phyloP scores from a whole-genome alignment of 768 basidiomycete genomes.

The Agaricus blazei region DNA sequence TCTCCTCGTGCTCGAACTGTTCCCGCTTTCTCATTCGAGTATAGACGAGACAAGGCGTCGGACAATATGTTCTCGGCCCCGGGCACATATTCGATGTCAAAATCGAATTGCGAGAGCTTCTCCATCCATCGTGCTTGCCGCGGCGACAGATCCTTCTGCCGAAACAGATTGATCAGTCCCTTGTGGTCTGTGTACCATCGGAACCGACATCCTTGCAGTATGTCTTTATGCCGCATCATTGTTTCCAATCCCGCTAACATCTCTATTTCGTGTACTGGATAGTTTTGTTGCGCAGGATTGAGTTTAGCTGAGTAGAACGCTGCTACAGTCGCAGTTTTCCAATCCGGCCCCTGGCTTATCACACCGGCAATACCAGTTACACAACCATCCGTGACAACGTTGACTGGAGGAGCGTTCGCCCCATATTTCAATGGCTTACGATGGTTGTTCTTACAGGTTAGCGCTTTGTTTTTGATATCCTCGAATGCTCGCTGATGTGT shows the following conservation, averaged over 20 bases:
- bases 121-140: conserved; percentile 34
- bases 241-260: conserved; percentile 30
- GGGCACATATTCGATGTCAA: conserved; percentile 15
- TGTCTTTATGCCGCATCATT: conserved; percentile 21
- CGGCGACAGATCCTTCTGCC: conserved; percentile 25
- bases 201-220: conserved; percentile 25
- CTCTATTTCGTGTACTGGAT: conserved; percentile 34
- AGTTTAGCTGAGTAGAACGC: conserved; percentile 33
- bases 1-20: conserved; percentile 14
- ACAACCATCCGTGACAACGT: conserved; percentile 27
- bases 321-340: conserved; percentile 19
- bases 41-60: conserved; percentile 24
- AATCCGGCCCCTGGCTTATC: conserved; percentile 18
- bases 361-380: conserved; percentile 24
- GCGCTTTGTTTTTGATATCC: conserved; percentile 22
- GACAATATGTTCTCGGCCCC: conserved; percentile 26
- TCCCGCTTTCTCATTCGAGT: conserved; percentile 16
- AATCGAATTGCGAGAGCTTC: conserved; percentile 17
- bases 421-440: conserved; percentile 17
- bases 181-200: conserved; percentile 25
- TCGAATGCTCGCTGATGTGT: conserved; percentile 31
- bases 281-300: conserved; percentile 31
- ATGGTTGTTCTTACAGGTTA: conserved; percentile 17
- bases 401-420: conserved; percentile 16
- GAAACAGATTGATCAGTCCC: conserved; percentile 20